Base-by-base conservation (phyloP, 305 asterid genomes). In the Andrographis paniculata region DNA sequence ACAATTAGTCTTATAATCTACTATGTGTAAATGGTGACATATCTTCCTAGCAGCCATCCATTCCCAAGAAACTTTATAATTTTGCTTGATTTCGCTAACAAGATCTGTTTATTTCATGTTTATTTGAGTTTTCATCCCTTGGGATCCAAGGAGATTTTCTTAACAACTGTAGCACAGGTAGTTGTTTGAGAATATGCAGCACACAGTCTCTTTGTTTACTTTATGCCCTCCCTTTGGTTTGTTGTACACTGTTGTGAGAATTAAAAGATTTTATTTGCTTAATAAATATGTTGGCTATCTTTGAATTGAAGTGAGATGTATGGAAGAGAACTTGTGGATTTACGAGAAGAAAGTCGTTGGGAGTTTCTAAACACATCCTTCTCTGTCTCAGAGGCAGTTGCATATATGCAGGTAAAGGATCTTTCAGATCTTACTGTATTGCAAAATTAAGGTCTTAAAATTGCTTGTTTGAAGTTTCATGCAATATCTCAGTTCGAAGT, bases 351-450 rank as follows among this genome's bases (percentile, higher is more conserved):
- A 70, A 64, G 70, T 63, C 74, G 72, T 42, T 86, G 96, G 94
- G 94, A 75, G 70, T 86, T 86, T 63, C 93, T 86, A 46, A 86
- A 76, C 66, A 86, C 96, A 52, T 65, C 80, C 15, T 86, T 86
- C 71, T 86, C 94, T 21, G 94, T 86, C 68, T 86, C 96, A 53
- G 96, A 86, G 71, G 96, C 96, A 6, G 96, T 86, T 61, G 96
- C 96, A 45, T 86, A 67, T 56, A 86, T 86, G 96, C 96, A 86
- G 96, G 96, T 82, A 71, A 23, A 42, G 42, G 15, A 5, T 31
- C 38, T 8, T 14, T 51, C 27, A 45, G 20, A 20, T 48, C 12
- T 33, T 33, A 2, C 11, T 7, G 4, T 7, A 13, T 33, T 7
- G 38, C 12, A 6, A 5, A 27, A 27, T 27, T 27, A 27, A 5